These are phyloP conservation scores for Nakazawaea populi DNA, from an alignment of 805 yeast genomes.

Conservation along the genomic window DNA sequence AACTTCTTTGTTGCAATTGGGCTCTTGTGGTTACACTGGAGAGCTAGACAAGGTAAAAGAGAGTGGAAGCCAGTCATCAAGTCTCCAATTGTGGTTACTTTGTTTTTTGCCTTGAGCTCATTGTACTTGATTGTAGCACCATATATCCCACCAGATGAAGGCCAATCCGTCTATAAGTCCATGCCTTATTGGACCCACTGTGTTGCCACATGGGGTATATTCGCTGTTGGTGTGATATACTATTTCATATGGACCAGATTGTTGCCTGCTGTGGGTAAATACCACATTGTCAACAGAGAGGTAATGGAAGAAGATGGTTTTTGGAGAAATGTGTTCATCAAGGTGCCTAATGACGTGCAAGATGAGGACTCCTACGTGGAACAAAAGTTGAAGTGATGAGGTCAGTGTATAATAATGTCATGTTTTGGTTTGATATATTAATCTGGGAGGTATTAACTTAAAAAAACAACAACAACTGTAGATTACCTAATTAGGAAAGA, in stretches of 20 bases:
- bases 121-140: constrained; percentile 71
- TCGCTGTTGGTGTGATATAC: constrained; percentile 58
- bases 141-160: constrained; percentile 64
- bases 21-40: constrained; percentile 50
- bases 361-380: constrained; percentile 3
- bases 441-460: neutral
- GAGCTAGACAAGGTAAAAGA: constrained; percentile 39
- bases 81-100: constrained; percentile 56
- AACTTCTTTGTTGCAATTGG: constrained; percentile 62
- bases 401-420: too few species aligned
- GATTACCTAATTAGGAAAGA: neutral
- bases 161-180: constrained; percentile 60
- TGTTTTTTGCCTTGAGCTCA: constrained; percentile 61
- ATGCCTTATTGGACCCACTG: constrained; percentile 76
- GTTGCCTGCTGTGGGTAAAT: constrained; percentile 50
- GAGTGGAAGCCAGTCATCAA: constrained; percentile 47
- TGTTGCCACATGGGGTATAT: constrained; percentile 77
- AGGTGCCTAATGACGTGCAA: constrained; percentile 23
- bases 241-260: constrained; percentile 60
- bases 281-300: constrained; percentile 45
- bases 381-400: constrained; percentile 1
- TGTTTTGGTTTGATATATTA: neutral
- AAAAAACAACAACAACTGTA: neutral
- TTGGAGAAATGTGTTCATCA: constrained; percentile 58
- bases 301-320: constrained; percentile 58